Conservation (phyloP, 768 basidiomycete genomes). For the Xanthoconium stramineum region DNA sequence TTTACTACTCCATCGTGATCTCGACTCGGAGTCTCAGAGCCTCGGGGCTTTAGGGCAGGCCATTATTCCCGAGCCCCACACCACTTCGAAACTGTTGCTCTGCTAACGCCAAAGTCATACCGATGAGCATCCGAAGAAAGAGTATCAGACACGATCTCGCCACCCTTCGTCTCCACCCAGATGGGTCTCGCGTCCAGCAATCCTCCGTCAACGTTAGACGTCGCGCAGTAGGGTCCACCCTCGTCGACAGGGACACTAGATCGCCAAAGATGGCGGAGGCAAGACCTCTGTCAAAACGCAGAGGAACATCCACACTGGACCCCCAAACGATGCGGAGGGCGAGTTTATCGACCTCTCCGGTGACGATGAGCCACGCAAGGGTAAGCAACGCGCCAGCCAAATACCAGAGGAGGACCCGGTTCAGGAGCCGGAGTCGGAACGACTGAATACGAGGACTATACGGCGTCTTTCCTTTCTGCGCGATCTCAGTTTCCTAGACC, state of each 20-base stretch:
- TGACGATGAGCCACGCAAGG: constrained; percentile 24
- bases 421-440: constrained; percentile 14
- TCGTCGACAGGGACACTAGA: constrained; percentile 60
- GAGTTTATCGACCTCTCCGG: constrained; percentile 22
- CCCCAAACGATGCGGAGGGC: constrained; percentile 23
- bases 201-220: constrained; percentile 33
- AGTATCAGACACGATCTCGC: constrained; percentile 66
- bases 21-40: too few relatives aligned
- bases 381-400: constrained; percentile 23
- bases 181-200: constrained; percentile 58
- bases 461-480: constrained; percentile 45
- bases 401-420: constrained; percentile 4
- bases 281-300: constrained; percentile 38
- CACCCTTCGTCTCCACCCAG: constrained; percentile 58
- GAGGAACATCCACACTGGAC: constrained; percentile 19
- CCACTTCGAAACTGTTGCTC: too few relatives aligned
- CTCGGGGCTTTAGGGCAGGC: too few relatives aligned
- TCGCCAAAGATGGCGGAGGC: constrained; percentile 65
- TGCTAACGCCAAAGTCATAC: too few relatives aligned
- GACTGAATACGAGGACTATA: constrained; percentile 25
- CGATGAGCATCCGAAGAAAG: constrained; percentile 33
- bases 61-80: too few relatives aligned
- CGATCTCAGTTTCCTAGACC: constrained; percentile 55
- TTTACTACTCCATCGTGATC: too few relatives aligned
- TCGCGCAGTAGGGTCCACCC: constrained; percentile 35